Evolutionary conservation across 257 asterid species (phyloP).

Genomic region (Fraxinus cuspidata): DNA sequence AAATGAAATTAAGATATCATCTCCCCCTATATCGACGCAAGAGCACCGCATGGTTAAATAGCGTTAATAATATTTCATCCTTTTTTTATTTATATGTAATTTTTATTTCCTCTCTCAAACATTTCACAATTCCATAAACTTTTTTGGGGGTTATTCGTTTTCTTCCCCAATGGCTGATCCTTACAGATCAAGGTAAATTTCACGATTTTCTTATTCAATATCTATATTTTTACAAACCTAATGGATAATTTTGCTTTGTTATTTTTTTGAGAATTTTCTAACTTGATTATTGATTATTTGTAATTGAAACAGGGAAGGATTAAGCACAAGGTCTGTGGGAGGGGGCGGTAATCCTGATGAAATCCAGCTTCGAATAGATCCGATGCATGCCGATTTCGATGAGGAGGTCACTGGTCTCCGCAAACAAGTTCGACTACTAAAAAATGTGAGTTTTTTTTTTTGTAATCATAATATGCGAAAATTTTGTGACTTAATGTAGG

Average conservation of each 20-base stretch:
- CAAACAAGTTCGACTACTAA: constrained; percentile 79
- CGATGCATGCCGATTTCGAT: constrained; percentile 71
- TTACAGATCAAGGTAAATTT: constrained; percentile 66
- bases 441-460: constrained; percentile 48
- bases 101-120: neutral
- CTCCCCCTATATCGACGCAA: too few species aligned
- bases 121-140: neutral
- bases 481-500: neutral
- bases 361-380: constrained; percentile 86
- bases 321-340: constrained; percentile 75
- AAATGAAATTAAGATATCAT: too few species aligned
- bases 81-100: neutral
- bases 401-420: constrained; percentile 85
- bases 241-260: neutral
- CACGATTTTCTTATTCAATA: neutral
- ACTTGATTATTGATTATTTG: constrained; percentile 5
- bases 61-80: neutral
- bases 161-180: constrained; percentile 53
- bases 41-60: too few species aligned
- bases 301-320: constrained; percentile 59
- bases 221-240: neutral
- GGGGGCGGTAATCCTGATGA: constrained; percentile 65
- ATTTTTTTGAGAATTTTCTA: constrained; percentile 3
- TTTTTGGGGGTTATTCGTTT: constrained; percentile 10
- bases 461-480: neutral